These are phyloP conservation scores for Leccinum imitatum DNA, from an alignment of 768 basidiomycete species.

Conservation along the genomic window DNA sequence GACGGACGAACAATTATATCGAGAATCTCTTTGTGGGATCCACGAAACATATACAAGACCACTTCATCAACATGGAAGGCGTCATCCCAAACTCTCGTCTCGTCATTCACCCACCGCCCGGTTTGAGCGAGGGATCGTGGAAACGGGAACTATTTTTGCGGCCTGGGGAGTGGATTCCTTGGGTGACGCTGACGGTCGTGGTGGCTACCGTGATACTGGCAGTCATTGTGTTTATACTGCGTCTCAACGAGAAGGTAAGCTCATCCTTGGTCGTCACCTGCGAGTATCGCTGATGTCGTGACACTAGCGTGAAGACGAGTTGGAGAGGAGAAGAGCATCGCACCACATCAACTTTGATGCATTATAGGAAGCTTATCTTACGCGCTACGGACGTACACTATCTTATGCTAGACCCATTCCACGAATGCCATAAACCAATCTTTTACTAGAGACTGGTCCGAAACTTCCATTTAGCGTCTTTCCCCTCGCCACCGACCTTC, in stretches of 20 bases:
- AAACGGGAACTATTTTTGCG: slow-evolving; percentile 85
- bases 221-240: slow-evolving; percentile 80
- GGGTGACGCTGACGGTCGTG: slow-evolving; percentile 89
- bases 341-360: slow-evolving; percentile 99
- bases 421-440: not conserved
- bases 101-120: slow-evolving; percentile 80
- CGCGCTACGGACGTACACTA: slow-evolving; percentile 13
- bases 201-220: slow-evolving; percentile 72
- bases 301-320: slow-evolving; percentile 85
- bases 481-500: slow-evolving; percentile 50
- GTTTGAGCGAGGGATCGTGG: slow-evolving; percentile 60
- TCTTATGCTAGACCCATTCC: not conserved
- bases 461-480: slow-evolving; percentile 49
- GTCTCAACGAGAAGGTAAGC: slow-evolving; percentile 89
- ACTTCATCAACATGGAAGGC: slow-evolving; percentile 93
- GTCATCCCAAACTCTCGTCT: slow-evolving; percentile 97
- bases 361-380: slow-evolving; percentile 44
- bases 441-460: slow-evolving; percentile 9
- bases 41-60: slow-evolving; percentile 66
- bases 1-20: slow-evolving; percentile 98
- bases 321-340: slow-evolving; percentile 82
- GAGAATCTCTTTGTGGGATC: slow-evolving; percentile 98
- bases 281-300: slow-evolving; percentile 8
- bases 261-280: not conserved
- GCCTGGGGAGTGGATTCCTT: slow-evolving; percentile 97